phyloP scores from a whole-genome alignment of 2,329 filamentous ascomycete genomes.

The Niveomyces coronatus region DNA sequence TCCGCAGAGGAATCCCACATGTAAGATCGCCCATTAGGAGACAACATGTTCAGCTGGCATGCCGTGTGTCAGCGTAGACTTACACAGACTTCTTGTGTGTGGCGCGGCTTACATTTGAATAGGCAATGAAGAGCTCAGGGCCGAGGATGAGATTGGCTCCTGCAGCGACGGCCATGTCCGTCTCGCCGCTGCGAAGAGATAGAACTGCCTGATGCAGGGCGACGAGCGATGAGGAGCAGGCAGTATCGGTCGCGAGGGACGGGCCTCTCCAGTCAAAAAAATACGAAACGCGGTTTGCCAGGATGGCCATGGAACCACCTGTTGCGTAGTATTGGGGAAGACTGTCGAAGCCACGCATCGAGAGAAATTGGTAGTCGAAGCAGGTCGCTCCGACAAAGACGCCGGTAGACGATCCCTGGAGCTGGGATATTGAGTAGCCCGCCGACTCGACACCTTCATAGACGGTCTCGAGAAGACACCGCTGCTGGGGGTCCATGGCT shows the following conservation, averaged over 20 bases:
- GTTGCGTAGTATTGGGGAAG: conserved; percentile 21
- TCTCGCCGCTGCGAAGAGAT: conserved; percentile 22
- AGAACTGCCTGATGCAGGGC: conserved; percentile 29
- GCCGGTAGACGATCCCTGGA: conserved; percentile 1
- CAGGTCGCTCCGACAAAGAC: conserved; percentile 17
- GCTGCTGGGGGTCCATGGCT: conserved; percentile 23
- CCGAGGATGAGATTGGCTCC: conserved; percentile 14
- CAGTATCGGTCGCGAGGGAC: conserved; percentile 30
- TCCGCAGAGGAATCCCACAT: conserved; percentile 34
- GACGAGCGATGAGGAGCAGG: conserved; percentile 29
- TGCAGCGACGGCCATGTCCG: conserved; percentile 18
- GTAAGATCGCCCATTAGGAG: conserved; percentile 17
- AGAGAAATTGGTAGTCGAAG: conserved; percentile 20
- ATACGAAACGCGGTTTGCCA: conserved; percentile 30
- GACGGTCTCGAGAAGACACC: conserved; percentile 22
- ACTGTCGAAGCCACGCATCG: conserved; percentile 17
- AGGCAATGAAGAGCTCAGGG: conserved; percentile 11
- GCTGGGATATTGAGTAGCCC: conserved; percentile 4
- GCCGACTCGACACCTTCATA: conserved; percentile 25
- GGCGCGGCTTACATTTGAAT: neutral
- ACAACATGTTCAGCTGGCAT: conserved; percentile 32
- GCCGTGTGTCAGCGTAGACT: conserved; percentile 1
- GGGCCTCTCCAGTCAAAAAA: conserved; percentile 30
- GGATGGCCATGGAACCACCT: conserved; percentile 18
- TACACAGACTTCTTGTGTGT: neutral